Evolutionary conservation across 306 rosid genomes (phyloP).

Genomic region (Canavalia gladiata): DNA sequence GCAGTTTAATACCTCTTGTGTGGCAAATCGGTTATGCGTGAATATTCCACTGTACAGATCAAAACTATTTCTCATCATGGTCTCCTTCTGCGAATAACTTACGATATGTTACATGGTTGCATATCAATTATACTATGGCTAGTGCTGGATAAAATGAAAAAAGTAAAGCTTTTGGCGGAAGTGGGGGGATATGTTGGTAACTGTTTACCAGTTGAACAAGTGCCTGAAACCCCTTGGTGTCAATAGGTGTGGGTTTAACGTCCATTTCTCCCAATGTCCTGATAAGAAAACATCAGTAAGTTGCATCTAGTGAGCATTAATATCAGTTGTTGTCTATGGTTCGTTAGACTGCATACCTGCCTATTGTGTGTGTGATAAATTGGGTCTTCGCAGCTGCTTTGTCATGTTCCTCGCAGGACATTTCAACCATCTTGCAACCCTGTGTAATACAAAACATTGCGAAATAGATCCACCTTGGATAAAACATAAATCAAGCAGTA

Average conservation of each 20-base stretch:
- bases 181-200: neutral
- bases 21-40: constrained; percentile 64
- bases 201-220: constrained; percentile 65
- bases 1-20: constrained; percentile 65
- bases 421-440: constrained; percentile 78
- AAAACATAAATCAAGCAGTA: neutral
- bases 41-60: constrained; percentile 70
- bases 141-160: neutral
- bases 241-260: constrained; percentile 61
- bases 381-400: constrained; percentile 72
- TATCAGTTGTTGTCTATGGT: neutral
- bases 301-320: constrained; percentile 1
- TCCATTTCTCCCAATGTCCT: constrained; percentile 68
- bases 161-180: neutral
- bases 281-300: constrained; percentile 18
- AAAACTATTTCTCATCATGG: constrained; percentile 53
- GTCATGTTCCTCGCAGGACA: constrained; percentile 78
- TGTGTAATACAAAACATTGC: neutral
- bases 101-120: constrained; percentile 7
- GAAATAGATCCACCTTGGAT: neutral
- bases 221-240: constrained; percentile 64
- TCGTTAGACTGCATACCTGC: constrained; percentile 57
- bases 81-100: constrained; percentile 63
- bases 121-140: neutral
- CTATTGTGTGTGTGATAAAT: constrained; percentile 72